These are phyloP conservation scores for Cercospora sesami DNA, from an alignment of 2,329 filamentous ascomycete genomes.

Conservation along the genomic window DNA sequence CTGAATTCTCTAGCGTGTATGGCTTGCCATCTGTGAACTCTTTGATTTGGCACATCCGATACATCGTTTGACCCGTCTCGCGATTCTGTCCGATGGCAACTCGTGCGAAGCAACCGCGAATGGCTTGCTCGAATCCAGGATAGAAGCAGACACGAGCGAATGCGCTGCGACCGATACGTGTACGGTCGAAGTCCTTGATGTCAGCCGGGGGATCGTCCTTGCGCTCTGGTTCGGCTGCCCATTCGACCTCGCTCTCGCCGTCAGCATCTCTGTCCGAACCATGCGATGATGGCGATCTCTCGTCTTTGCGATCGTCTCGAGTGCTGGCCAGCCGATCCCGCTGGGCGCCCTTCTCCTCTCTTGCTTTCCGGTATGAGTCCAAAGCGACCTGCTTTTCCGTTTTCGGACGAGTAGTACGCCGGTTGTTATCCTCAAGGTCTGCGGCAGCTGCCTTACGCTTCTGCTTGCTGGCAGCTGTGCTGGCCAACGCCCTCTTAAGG, in stretches of 20 bases:
- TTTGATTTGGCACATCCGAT: constrained; percentile 87
- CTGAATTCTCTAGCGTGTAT: constrained; percentile 75
- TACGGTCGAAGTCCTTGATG: constrained; percentile 78
- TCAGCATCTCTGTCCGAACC: constrained; percentile 59
- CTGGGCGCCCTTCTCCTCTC: constrained; percentile 61
- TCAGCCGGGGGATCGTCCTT: constrained; percentile 66
- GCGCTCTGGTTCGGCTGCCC: constrained; percentile 59
- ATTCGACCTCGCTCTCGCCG: constrained; percentile 78
- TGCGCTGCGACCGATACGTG: constrained; percentile 78
- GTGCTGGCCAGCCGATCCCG: constrained; percentile 37
- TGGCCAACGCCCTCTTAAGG: constrained; percentile 69
- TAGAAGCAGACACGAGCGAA: constrained; percentile 93
- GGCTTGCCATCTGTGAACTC: constrained; percentile 76
- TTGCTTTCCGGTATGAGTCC: constrained; percentile 65
- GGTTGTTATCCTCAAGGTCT: constrained; percentile 76
- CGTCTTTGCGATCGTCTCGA: constrained; percentile 49
- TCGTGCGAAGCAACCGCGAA: constrained; percentile 81
- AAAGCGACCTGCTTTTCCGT: constrained; percentile 63
- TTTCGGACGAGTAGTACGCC: constrained; percentile 53
- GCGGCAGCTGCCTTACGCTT: constrained; percentile 76
- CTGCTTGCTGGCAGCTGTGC: constrained; percentile 58
- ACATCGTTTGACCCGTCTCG: constrained; percentile 68
- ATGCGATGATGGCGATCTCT: constrained; percentile 45
- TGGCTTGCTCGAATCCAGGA: constrained; percentile 79
- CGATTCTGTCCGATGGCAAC: constrained; percentile 78